Percentiles rank a stretch among this genome's conserved stretches.
phyloP scores from a whole-genome alignment of 2,329 filamentous ascomycete species.

The Davidsoniella virescens region DNA sequence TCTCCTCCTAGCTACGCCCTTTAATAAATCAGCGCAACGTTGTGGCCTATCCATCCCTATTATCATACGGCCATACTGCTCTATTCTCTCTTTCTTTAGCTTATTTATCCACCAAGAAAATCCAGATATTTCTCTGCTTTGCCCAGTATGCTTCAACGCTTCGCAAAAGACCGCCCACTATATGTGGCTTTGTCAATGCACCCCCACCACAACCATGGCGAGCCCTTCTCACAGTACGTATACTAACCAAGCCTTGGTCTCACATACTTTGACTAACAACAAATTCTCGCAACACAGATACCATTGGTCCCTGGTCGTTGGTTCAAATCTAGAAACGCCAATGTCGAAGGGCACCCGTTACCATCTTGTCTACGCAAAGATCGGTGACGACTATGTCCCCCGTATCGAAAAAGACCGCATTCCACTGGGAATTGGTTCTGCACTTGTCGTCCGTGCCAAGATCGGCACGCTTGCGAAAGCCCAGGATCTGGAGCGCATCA shows the following conservation, averaged over 20 bases:
- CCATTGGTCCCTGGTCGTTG: conserved; percentile 11
- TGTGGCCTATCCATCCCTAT: no score
- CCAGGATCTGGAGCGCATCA: conserved; percentile 10
- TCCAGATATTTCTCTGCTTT: neutral
- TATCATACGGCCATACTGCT: no score
- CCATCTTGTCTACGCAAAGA: conserved; percentile 4
- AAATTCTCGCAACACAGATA: neutral
- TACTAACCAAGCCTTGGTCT: neutral
- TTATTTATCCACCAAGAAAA: neutral
- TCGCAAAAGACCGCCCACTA: conserved; percentile 4
- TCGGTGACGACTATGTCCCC: conserved; percentile 3
- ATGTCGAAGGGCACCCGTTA: conserved; percentile 12
- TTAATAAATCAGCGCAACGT: no score
- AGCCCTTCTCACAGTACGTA: conserved; percentile 10
- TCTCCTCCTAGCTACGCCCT: no score
- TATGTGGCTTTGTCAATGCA: conserved; percentile 13
- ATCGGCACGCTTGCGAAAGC: conserved; percentile 7
- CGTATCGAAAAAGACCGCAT: conserved; percentile 11
- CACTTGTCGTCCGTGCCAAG: conserved; percentile 7
- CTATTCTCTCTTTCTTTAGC: no score
- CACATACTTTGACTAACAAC: neutral
- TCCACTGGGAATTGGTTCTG: conserved; percentile 9
- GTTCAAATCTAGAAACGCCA: conserved; percentile 9
- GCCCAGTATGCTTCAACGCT: conserved; percentile 1
- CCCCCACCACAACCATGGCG: conserved; percentile 7